Percentiles rank a stretch among this genome's conserved stretches.
phyloP scores from a whole-genome alignment of 352 stramenopile species.

The Phytophthora melonis region DNA sequence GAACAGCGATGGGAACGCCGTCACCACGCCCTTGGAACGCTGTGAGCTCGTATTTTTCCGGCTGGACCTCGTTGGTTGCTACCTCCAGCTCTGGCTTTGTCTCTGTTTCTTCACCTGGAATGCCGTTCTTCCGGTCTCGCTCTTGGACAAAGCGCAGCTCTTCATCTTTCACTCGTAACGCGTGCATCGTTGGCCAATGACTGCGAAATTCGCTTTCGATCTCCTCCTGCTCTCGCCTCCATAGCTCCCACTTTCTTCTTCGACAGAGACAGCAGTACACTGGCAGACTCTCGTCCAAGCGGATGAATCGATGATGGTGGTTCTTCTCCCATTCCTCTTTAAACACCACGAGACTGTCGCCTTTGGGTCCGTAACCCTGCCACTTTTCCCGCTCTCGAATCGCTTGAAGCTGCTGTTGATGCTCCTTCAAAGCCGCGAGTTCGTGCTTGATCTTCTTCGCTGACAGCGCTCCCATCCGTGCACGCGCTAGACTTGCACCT shows the following conservation, averaged over 20 bases:
- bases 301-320: slow-evolving; percentile 75
- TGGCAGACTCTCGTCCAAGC: slow-evolving; percentile 30
- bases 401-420: slow-evolving; percentile 42
- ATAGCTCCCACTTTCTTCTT: slow-evolving; percentile 68
- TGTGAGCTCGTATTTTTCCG: slow-evolving; percentile 21
- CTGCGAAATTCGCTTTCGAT: slow-evolving; percentile 53
- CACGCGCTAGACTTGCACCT: slow-evolving; percentile 45
- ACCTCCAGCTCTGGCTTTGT: not conserved
- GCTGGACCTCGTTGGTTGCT: not conserved
- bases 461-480: slow-evolving; percentile 59
- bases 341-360: slow-evolving; percentile 29
- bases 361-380: slow-evolving; percentile 25
- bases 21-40: not conserved
- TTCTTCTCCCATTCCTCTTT: slow-evolving; percentile 79
- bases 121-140: slow-evolving; percentile 14
- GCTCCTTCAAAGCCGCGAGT: slow-evolving; percentile 51
- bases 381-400: slow-evolving; percentile 30
- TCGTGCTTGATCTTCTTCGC: slow-evolving; percentile 70
- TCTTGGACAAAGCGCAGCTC: slow-evolving; percentile 44
- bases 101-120: slow-evolving; percentile 13
- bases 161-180: slow-evolving; percentile 56
- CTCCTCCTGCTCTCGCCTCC: slow-evolving; percentile 54
- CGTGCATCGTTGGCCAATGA: slow-evolving; percentile 43
- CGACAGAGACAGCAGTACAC: slow-evolving; percentile 75
- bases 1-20: slow-evolving; percentile 3